Evolutionary conservation across 1,139 yeast species (phyloP), one percentile per base, ranked within the genome.

Genomic region (Kluyveromyces sp.): DNA sequence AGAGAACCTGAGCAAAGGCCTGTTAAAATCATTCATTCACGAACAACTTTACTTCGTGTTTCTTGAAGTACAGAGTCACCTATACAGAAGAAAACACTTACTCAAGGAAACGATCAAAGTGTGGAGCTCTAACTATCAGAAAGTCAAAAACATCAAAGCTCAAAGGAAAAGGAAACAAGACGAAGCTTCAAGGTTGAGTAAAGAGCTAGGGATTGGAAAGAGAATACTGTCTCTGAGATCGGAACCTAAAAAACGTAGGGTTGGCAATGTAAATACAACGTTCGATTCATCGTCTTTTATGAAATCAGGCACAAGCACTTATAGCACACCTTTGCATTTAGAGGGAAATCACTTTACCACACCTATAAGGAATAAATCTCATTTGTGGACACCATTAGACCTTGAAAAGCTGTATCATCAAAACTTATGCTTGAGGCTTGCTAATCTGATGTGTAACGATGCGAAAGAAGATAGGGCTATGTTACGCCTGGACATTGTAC

Each of bases 1-100:
- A 43, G 51, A 67, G 0, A 49, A 65, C 0, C 62, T 80, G 13
- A 56, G 80, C 1, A 56, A 59, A 1, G 81, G 78, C 34, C 59
- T 83, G 1, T 82, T 69, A 49, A 58, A 63, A 11, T 84, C 87
- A 1, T 80, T 84, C 53, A 53, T 84, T 39, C 69, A 74, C 33
- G 89, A 83, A 51, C 63, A 73, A 32, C 56, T 75, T 0, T 75
- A 70, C 49, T 61, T 74, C 30, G 59, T 67, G 2, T 56, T 68
- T 0, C 55, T 74, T 35, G 73, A 75, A 32, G 55, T 70, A 0
- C 57, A 65, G 34, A 80, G 85, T 0, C 70, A 64, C 15, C 32
- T 50, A 1, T 53, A 63, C 36, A 59, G 66, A 41, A 51, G 58
- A 2, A 49, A 47, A 9, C 54, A 51, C 9, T 44, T 70, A 25